Conservation (phyloP, 306 rosid genomes). For the Sphenostylis stenocarpa region DNA sequence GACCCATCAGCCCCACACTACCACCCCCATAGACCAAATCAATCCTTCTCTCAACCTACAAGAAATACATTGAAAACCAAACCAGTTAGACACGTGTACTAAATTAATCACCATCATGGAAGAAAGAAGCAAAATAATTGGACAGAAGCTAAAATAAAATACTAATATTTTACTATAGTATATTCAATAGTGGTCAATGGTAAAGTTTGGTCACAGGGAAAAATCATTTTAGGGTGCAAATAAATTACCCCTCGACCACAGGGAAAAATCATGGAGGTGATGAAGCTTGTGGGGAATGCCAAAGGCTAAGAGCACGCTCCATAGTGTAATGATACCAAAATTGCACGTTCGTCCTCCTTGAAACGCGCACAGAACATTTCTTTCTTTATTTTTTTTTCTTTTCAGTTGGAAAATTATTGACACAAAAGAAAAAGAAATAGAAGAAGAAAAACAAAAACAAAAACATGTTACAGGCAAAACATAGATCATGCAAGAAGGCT, state of each 20-base stretch:
- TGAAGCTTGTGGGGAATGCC: slow-evolving; percentile 45
- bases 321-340: slow-evolving; percentile 60
- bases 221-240: slow-evolving; percentile 32
- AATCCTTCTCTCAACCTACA: slow-evolving; percentile 92
- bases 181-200: background rate
- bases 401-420: background rate
- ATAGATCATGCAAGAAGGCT: slow-evolving; percentile 96
- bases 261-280: slow-evolving; percentile 54
- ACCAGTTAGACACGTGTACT: slow-evolving; percentile 52
- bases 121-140: background rate
- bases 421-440: too few relatives aligned
- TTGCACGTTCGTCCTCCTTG: slow-evolving; percentile 83
- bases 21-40: slow-evolving; percentile 99
- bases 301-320: slow-evolving; percentile 55
- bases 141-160: background rate
- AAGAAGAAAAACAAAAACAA: background rate
- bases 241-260: slow-evolving; percentile 22
- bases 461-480: slow-evolving; percentile 9
- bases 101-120: slow-evolving; percentile 33
- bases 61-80: slow-evolving; percentile 46
- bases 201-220: slow-evolving; percentile 28
- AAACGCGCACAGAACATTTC: slow-evolving; percentile 30
- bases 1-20: slow-evolving; percentile 99
- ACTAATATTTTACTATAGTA: background rate
- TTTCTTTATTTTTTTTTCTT: background rate